These are phyloP conservation scores for Fusarium mundagurra DNA, from an alignment of 2,329 filamentous ascomycete species.

Conservation along the genomic window DNA sequence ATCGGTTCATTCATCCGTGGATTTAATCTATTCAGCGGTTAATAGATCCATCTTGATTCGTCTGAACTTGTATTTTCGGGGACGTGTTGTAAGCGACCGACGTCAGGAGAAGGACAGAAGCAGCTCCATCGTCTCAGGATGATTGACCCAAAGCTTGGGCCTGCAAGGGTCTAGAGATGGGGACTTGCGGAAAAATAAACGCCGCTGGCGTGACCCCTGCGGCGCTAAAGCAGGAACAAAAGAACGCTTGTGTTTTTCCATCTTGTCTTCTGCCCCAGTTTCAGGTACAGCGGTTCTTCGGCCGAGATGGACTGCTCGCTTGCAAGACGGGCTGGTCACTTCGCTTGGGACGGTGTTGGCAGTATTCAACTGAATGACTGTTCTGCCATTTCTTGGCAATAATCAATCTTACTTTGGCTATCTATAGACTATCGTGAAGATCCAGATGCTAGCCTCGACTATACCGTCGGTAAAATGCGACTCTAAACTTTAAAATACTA, in stretches of 20 bases:
- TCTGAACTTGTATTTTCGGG: background rate
- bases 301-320: conserved; percentile 6
- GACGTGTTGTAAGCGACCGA: background rate
- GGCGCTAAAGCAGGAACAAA: conserved; percentile 38
- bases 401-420: background rate
- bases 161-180: background rate
- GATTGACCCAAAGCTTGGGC: background rate
- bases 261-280: conserved; percentile 22
- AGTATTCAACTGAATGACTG: background rate
- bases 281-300: conserved; percentile 37
- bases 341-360: conserved; percentile 10
- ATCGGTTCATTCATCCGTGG: background rate
- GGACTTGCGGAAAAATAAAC: conserved; percentile 30
- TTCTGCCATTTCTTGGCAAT: background rate
- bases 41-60: background rate
- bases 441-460: background rate
- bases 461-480: background rate
- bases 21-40: background rate
- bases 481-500: background rate
- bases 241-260: conserved; percentile 17
- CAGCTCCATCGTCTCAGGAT: conserved; percentile 5
- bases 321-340: background rate
- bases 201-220: conserved; percentile 1
- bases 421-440: background rate
- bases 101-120: background rate